Base-by-base conservation (phyloP, 2,329 filamentous ascomycete genomes). In the Arthroderma uncinatum region DNA sequence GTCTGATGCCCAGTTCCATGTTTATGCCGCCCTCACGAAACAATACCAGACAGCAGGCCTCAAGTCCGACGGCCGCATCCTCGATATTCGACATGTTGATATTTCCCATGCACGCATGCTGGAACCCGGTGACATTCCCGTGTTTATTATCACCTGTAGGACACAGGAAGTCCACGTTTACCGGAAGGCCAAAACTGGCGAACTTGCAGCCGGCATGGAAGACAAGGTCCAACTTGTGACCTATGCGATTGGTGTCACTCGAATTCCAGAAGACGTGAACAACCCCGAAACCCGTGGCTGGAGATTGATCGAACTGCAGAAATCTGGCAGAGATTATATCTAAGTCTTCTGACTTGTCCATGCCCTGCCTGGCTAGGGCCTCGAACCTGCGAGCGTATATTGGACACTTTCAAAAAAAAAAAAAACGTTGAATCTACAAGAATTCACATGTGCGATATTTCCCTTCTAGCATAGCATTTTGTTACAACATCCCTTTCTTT, bases 81-180 rank as follows among this genome's bases (percentile, higher is more conserved):
- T 98, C 47, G 93, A 98, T 69, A 97, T 98, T 65, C 81, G 93
- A 65, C 85, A 92, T 66, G 93, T 98, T 28, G 93, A 98, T 68
- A 90, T 77, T 55, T 66, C 74, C 50, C 71, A 74, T 57, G 74
- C 74, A 30, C 70, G 74, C 59, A 70, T 76, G 63, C 61, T 77
- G 61, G 74, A 78, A 48, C 75, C 75, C 19, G 75, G 75, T 58
- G 76, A 77, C 34, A 75, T 78, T 55, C 93, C 93, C 1, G 92
- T 98, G 25, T 97, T 98, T 70, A 95, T 98, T 69, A 86, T 98
- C 64, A 96, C 91, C 60, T 95, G 90, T 76, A 82, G 93, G 62
- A 96, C 93, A 9, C 93, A 98, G 71, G 93, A 98, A 74, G 91
- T 98, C 9, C 93, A 98, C 69, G 91, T 97, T 14, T 98, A 96